Conservation (phyloP, 1,139 yeast genomes). For the Wickerhamomyces sp. region DNA sequence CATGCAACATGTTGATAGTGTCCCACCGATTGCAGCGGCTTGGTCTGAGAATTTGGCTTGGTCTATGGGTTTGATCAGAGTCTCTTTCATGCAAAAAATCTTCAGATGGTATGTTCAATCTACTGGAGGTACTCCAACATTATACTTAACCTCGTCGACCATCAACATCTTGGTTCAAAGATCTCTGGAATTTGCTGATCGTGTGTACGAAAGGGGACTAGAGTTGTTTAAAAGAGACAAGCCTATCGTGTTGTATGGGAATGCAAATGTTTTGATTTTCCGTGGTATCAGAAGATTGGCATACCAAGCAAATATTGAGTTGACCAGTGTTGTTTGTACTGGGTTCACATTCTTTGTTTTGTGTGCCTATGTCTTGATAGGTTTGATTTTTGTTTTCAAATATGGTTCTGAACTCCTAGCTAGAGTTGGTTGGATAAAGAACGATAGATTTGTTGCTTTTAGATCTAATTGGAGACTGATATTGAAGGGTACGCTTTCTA, state of each 20-base stretch:
- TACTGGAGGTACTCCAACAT: slow-evolving; percentile 70
- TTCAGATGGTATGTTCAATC: slow-evolving; percentile 79
- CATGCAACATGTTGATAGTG: slow-evolving; percentile 67
- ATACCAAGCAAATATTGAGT: slow-evolving; percentile 61
- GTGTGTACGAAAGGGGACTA: slow-evolving; percentile 17
- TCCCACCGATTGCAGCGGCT: slow-evolving; percentile 76
- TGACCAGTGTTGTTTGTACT: slow-evolving; percentile 67
- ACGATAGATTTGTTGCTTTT: slow-evolving; percentile 43
- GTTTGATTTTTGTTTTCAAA: slow-evolving; percentile 43
- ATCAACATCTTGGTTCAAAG: slow-evolving; percentile 67
- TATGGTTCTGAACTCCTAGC: slow-evolving; percentile 44
- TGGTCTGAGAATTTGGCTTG: slow-evolving; percentile 82
- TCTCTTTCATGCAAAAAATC: slow-evolving; percentile 67
- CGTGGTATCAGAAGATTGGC: slow-evolving; percentile 79
- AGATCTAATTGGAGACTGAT: slow-evolving; percentile 50
- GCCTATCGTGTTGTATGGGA: slow-evolving; percentile 35
- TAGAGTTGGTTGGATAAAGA: slow-evolving; percentile 40
- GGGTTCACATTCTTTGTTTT: slow-evolving; percentile 72
- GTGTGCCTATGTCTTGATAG: slow-evolving; percentile 61
- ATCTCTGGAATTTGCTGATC: slow-evolving; percentile 35
- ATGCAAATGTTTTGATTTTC: slow-evolving; percentile 47
- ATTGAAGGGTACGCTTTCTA: slow-evolving; percentile 62
- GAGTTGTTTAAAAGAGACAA: slow-evolving; percentile 27
- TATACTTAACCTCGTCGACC: slow-evolving; percentile 53
- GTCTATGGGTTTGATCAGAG: slow-evolving; percentile 78